Evolutionary conservation across 352 stramenopile genomes (phyloP), one percentile per base, ranked within the genome.

Genomic region (Phytophthora capsici): DNA sequence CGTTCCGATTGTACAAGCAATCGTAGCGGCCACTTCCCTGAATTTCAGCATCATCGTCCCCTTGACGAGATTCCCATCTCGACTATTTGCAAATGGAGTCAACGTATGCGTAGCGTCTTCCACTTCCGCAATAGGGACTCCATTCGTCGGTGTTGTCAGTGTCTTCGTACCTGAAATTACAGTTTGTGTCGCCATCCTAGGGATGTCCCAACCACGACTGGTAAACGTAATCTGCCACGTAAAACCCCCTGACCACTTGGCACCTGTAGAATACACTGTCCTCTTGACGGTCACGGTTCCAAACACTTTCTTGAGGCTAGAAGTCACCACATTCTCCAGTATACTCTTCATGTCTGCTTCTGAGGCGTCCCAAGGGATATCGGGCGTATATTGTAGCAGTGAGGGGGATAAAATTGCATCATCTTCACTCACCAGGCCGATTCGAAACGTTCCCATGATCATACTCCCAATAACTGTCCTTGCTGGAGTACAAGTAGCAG

Each of bases 171-270:
- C 36, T 17, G 32, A 20, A 40, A 36, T n/a, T 12, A 49, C 32
- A 28, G 19, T 62, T 22, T n/a, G 46, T 6, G 76, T 63, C 2
- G 44, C 71, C 77, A 98, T 89, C 17, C 55, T 86, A 3, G 93
- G 95, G 47, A 98, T 90, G 62, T 98, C 84, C 69, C 91, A 82
- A 2, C 83, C 76, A 1, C 88, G 75, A 45, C 73, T 86, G 2
- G 78, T 82, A 55, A 98, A 99, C 19, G 94, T 97, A 56, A 99
- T 92, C 22, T 89, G 86, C 95, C 95, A 99, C 20, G 86, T 89
- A 60, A 97, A 98, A 2, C 93, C 91, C 14, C 96, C 96, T 5
- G 89, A 98, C 94, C 95, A 99, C 41, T 97, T 91, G 52, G 83
- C 82, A 2, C 71, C 81, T 12, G 89, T 84, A 6, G 88, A 80